Evolutionary conservation across 371 early-diverging fungal species (phyloP), one percentile per base, ranked within the genome.

Genomic region (Rhizomucor pusillus): DNA sequence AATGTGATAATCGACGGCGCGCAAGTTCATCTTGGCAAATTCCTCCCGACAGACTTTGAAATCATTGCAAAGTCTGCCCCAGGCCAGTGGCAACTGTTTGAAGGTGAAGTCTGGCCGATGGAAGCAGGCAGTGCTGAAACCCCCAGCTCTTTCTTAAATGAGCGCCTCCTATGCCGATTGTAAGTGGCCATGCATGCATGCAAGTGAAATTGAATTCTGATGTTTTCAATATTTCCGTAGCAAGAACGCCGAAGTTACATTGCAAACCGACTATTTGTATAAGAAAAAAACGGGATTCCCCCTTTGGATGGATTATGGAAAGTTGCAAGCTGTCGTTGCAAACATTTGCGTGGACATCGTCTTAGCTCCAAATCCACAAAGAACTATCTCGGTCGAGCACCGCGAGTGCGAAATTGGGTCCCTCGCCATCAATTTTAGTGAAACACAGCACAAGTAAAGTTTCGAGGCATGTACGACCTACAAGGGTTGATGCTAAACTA

Each of bases 231-330:
- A 23, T 25, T 13, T 53, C 19, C 18, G 22, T 40, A 45, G 54
- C 7, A 18, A 45, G 16, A 12, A 18, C 14, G 44, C 44, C 4
- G 46, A 34, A 13, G 13, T 53, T 19, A 1, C 5, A 1, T 14
- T 43, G 9, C 1, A 45, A 10, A 43, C 35, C 7, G 20, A 22
- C 4, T 53, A 53, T 25, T 5, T 53, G 18, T 53, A 53, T 18
- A 53, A 53, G 46, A 53, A 53, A 25, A 44, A 45, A 14, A 45
- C 35, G 7, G 46, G 54, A 12, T 44, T 53, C 13, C 54, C 54
- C 9, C 7, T 53, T 18, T 53, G 24, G 22, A 53, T 37, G 36
- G 54, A 53, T 35, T 45, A 53, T 22, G 54, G 54, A 12, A 9
- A 34, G 16, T 0, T 46, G 3, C 19, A 25, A 10, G 44, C 35